Conservation (phyloP, 1,139 yeast genomes). For the Arxiozyma bovina region DNA sequence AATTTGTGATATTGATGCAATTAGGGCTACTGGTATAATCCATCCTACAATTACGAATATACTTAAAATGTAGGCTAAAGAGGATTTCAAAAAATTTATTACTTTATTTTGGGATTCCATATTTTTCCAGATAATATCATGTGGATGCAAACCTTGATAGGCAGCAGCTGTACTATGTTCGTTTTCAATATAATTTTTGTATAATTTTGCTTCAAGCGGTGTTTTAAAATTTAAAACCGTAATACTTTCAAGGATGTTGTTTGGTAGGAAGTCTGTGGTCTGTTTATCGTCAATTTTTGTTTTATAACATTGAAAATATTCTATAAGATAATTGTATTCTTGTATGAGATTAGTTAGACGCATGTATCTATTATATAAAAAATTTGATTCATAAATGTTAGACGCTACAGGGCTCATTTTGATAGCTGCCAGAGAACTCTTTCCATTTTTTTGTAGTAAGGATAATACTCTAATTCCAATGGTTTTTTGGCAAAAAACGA, state of each 20-base stretch:
- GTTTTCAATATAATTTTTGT: background rate
- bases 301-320: background rate
- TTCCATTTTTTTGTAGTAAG: background rate
- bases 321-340: background rate
- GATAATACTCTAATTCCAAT: background rate
- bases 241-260: background rate
- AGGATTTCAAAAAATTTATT: constrained; percentile 33
- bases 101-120: constrained; percentile 31
- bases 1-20: constrained; percentile 57
- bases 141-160: constrained; percentile 40
- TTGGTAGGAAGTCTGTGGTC: background rate
- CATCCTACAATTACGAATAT: constrained; percentile 47
- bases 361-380: background rate
- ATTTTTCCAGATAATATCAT: constrained; percentile 55
- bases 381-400: background rate
- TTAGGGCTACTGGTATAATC: constrained; percentile 64
- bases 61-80: constrained; percentile 38
- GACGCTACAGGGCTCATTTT: background rate
- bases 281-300: constrained; percentile 5
- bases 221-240: background rate
- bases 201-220: background rate
- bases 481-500: background rate
- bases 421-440: background rate
- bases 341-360: background rate
- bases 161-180: background rate